Evolutionary conservation across 1,284 basidiomycete species (phyloP).

Genomic region (Cutaneotrichosporon arboriforme): DNA sequence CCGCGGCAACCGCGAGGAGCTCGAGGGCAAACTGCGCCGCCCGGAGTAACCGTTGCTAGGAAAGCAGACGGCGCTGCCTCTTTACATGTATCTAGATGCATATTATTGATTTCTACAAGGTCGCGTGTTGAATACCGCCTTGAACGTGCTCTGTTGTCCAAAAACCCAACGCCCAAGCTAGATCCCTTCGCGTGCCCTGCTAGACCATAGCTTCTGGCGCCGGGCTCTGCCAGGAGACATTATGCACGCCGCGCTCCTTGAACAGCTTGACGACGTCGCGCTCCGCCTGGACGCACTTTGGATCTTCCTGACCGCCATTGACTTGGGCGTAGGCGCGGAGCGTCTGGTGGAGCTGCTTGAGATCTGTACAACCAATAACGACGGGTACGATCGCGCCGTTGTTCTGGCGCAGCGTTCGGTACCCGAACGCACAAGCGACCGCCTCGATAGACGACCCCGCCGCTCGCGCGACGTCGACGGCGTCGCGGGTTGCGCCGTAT

Average conservation of each 20-base stretch:
- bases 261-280: slow-evolving; percentile 53
- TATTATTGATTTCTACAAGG: too few species aligned
- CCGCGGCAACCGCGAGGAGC: not conserved
- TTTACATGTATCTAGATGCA: too few species aligned
- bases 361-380: slow-evolving; percentile 63
- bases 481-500: slow-evolving; percentile 23
- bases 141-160: too few species aligned
- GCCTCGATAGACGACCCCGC: slow-evolving; percentile 54
- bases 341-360: slow-evolving; percentile 67
- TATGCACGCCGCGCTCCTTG: slow-evolving; percentile 53
- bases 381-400: slow-evolving; percentile 56
- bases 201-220: slow-evolving; percentile 8
- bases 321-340: slow-evolving; percentile 63
- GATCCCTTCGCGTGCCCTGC: not conserved
- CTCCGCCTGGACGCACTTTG: slow-evolving; percentile 51
- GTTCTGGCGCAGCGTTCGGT: slow-evolving; percentile 50
- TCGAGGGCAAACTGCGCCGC: slow-evolving; percentile 2
- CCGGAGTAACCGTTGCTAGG: not conserved
- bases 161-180: too few species aligned
- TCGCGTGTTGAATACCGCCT: too few species aligned
- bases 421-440: slow-evolving; percentile 68
- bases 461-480: slow-evolving; percentile 21
- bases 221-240: slow-evolving; percentile 48
- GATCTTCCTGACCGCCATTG: slow-evolving; percentile 42
- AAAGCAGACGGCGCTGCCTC: too few species aligned